phyloP scores from a whole-genome alignment of 352 stramenopile species.

The Ochromonadaceae sp. region DNA sequence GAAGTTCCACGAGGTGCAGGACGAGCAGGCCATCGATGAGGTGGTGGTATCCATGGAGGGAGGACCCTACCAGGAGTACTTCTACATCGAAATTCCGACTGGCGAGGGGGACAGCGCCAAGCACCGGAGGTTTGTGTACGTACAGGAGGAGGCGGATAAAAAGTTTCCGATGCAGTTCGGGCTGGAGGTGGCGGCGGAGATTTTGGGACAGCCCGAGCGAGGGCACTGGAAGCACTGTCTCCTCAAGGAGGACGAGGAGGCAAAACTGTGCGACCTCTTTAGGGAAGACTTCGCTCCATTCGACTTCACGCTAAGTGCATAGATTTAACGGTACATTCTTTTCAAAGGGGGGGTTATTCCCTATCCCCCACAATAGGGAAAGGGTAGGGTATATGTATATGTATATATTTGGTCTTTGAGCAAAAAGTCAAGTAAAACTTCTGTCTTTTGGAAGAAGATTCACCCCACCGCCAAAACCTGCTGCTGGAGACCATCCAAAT shows the following conservation, averaged over 20 bases:
- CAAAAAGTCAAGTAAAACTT: no score
- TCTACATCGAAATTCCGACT: slow-evolving; percentile 13
- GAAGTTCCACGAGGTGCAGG: background rate
- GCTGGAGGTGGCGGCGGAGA: background rate
- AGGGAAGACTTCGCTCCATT: background rate
- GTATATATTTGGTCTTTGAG: no score
- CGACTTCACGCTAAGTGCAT: slow-evolving; percentile 5
- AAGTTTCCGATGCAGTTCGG: background rate
- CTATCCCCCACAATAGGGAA: no score
- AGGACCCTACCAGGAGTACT: slow-evolving; percentile 17
- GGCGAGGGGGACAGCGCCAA: background rate
- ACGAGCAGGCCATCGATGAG: background rate
- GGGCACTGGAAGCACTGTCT: slow-evolving; percentile 12
- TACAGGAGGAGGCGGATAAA: background rate
- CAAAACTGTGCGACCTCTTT: background rate
- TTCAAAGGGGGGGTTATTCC: no score
- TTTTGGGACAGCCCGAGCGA: background rate
- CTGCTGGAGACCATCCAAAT: no score
- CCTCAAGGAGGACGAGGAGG: background rate
- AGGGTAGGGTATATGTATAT: no score
- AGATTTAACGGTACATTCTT: no score
- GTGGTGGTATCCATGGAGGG: background rate
- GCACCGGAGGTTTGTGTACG: background rate
- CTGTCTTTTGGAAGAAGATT: no score
- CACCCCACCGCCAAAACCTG: no score